Evolutionary conservation across 1,139 yeast genomes (phyloP).

Genomic region (Meyerozyma guilliermondii): DNA sequence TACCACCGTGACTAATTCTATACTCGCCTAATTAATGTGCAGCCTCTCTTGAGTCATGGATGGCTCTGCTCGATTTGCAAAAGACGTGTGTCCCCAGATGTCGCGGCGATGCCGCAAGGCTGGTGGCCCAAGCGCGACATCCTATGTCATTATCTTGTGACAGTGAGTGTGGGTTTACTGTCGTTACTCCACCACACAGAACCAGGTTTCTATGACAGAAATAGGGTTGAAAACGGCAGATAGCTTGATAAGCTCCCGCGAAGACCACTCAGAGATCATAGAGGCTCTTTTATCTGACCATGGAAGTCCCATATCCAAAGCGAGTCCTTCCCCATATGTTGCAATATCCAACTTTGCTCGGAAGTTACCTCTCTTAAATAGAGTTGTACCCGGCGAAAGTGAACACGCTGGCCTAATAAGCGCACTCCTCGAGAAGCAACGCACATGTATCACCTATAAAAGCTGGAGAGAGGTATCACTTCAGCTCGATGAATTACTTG

Average conservation of each 20-base stretch:
- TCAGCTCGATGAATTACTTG: constrained; percentile 58
- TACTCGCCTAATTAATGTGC: background rate
- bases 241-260: background rate
- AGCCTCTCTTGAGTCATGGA: background rate
- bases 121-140: background rate
- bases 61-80: background rate
- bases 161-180: background rate
- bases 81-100: background rate
- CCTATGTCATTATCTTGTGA: background rate
- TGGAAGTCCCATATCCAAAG: background rate
- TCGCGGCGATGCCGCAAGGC: background rate
- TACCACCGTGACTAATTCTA: background rate
- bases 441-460: constrained; percentile 57
- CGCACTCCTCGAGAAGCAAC: constrained; percentile 43
- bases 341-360: constrained; percentile 4
- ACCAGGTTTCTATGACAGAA: background rate
- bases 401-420: constrained; percentile 23
- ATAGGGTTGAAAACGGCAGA: background rate
- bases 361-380: constrained; percentile 24
- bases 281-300: background rate
- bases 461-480: constrained; percentile 68
- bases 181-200: background rate
- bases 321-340: background rate
- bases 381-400: constrained; percentile 22
- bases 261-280: background rate